phyloP scores from a whole-genome alignment of 441 rosid species.

The Adansonia rubrostipa region DNA sequence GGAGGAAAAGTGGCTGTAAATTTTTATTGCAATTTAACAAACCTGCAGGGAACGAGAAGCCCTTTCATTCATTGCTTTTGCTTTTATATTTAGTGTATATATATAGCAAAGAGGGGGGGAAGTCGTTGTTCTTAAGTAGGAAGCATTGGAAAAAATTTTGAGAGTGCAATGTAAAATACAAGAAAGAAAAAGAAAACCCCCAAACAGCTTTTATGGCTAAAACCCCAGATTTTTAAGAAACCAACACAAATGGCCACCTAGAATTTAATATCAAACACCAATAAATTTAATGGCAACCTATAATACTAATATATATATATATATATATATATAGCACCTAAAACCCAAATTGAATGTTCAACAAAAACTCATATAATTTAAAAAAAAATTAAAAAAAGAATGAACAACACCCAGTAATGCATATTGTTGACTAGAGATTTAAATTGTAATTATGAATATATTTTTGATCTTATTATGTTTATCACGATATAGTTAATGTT shows the following conservation, averaged over 20 bases:
- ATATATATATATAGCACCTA: slow-evolving; percentile 30
- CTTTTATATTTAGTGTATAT: not conserved
- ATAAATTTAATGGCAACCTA: slow-evolving; percentile 79
- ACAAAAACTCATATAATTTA: slow-evolving; percentile 35
- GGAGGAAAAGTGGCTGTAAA: slow-evolving; percentile 45
- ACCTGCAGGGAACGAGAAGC: slow-evolving; percentile 22
- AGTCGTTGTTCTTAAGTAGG: not conserved
- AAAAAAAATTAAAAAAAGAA: slow-evolving; percentile 14
- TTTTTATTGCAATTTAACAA: slow-evolving; percentile 34
- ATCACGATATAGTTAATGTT: too few relatives aligned
- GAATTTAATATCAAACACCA: slow-evolving; percentile 68
- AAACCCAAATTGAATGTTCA: slow-evolving; percentile 33
- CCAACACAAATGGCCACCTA: slow-evolving; percentile 50
- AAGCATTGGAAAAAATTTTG: not conserved
- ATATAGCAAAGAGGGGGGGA: not conserved
- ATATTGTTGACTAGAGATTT: slow-evolving; percentile 30
- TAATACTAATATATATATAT: too few relatives aligned
- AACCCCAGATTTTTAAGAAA: slow-evolving; percentile 36
- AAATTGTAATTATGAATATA: too few relatives aligned
- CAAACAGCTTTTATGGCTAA: slow-evolving; percentile 57
- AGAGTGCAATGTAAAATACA: not conserved
- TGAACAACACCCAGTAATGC: slow-evolving; percentile 31
- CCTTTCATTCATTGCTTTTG: slow-evolving; percentile 51
- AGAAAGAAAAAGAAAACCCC: not conserved
- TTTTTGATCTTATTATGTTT: too few relatives aligned